These are phyloP conservation scores for Lepiota venenata DNA, from an alignment of 768 basidiomycete genomes.

Conservation along the genomic window DNA sequence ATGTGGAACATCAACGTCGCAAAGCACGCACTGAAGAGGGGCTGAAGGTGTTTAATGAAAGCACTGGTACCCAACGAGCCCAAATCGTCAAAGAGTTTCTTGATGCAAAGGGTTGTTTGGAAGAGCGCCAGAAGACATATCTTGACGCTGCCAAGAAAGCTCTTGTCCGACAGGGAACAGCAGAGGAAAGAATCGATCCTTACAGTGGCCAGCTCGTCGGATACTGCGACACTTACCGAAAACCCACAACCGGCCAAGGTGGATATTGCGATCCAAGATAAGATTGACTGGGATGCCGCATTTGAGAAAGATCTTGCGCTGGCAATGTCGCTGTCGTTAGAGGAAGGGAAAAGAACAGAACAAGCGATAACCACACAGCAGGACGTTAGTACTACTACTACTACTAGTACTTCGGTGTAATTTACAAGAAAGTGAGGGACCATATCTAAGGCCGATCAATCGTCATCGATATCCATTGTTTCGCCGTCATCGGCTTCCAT, in stretches of 20 bases:
- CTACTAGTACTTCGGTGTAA: background rate
- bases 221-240: background rate
- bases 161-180: background rate
- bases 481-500: constrained; percentile 10
- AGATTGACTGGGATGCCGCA: constrained; percentile 9
- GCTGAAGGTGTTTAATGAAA: constrained; percentile 28
- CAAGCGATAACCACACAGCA: background rate
- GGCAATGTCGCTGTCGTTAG: constrained; percentile 14
- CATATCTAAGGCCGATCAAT: constrained; percentile 10
- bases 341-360: constrained; percentile 2
- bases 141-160: constrained; percentile 28
- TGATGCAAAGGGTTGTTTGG: constrained; percentile 24
- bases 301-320: constrained; percentile 2
- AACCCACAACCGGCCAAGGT: background rate
- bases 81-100: constrained; percentile 35
- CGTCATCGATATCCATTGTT: constrained; percentile 24
- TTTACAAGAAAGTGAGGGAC: background rate
- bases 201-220: background rate
- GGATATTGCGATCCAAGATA: background rate
- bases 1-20: constrained; percentile 27
- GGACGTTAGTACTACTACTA: background rate
- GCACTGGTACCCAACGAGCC: constrained; percentile 28
- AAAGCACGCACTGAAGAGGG: constrained; percentile 39
- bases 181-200: background rate
- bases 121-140: constrained; percentile 31